Conservation (phyloP, 176 grass and related monocot species). For the Rhynchospora pubera region DNA sequence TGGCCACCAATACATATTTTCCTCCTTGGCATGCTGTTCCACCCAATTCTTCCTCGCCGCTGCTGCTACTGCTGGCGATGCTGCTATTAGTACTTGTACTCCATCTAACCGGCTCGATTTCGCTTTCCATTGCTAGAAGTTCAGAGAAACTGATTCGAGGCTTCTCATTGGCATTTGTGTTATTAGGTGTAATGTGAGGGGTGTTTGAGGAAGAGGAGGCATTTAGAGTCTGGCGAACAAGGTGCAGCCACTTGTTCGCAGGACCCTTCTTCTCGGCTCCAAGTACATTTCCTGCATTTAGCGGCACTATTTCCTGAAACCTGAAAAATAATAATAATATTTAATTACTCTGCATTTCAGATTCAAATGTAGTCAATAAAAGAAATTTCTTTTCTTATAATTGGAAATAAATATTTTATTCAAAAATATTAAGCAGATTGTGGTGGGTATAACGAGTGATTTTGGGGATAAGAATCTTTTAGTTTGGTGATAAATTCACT, state of each 20-base stretch:
- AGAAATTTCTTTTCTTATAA: no score
- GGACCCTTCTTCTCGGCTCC: conserved; percentile 62
- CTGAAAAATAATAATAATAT: conserved; percentile 20
- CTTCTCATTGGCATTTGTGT: background rate
- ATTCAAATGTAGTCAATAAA: background rate
- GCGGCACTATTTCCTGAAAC: conserved; percentile 85
- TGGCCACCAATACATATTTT: conserved; percentile 36
- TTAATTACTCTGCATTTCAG: background rate
- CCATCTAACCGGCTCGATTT: conserved; percentile 21
- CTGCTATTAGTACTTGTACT: conserved; percentile 20
- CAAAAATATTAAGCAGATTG: background rate
- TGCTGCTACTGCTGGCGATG: conserved; percentile 7
- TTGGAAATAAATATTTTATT: background rate
- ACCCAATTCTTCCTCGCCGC: conserved; percentile 35
- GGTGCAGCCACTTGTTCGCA: conserved; percentile 48
- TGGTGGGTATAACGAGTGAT: background rate
- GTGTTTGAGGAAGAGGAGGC: background rate
- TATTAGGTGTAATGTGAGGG: background rate
- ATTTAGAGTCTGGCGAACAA: conserved; percentile 48
- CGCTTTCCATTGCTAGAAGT: conserved; percentile 14
- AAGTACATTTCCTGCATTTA: conserved; percentile 75
- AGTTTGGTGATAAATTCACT: background rate
- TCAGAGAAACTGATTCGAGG: conserved; percentile 40
- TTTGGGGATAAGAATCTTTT: background rate
- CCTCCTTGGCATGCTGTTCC: background rate